Base-by-base conservation (phyloP, 331 rosid genomes). In the Saraca asoca region DNA sequence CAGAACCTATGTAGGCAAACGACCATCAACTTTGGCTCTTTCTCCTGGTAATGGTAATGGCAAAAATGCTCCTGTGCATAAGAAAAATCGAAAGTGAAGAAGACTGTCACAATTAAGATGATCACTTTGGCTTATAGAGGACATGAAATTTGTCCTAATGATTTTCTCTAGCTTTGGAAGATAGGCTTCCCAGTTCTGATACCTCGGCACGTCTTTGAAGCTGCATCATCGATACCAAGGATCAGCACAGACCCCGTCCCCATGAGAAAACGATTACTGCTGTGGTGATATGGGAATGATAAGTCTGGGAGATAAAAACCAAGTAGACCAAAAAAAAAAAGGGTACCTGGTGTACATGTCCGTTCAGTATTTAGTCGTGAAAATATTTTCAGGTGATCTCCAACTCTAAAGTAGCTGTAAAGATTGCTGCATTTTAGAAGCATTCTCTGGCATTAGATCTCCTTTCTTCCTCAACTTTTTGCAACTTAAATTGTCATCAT, bases 31-130 rank as follows among this genome's bases (percentile, higher is more conserved):
- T 57, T 12, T 56, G 58, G 62, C 84, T 57, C 67, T 62, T 77
- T 78, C 77, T 55, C 66, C 80, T 4, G 17, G 75, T 71, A 59
- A 71, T 48, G 45, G 35, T 38, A 70, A 42, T 65, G 45, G 79
- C 49, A 79, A 66, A 73, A 76, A 49, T 62, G 66, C 52, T 44
- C 72, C 46, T 46, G 62, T 60, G 10, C 70, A 60, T 41, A 85
- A 83, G 72, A 92, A 79, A 83, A 88, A 48, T 42, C 80, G 69
- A 65, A 94, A 88, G 64, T 79, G 97, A 66, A 94, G 72, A 79
- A 88, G 97, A 70, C 62, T 94, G 79, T 88, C 96, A 29, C 77
- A 83, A 56, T 71, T 88, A 77, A 75, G 78, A 71, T 89, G 76
- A 79, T 68, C 52, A 24, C 19, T 39, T 51, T 20, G 68, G 63